Evolutionary conservation across 139 green algal genomes (phyloP), one percentile per base, ranked within the genome.

Genomic region (Micromonas pusilla): DNA sequence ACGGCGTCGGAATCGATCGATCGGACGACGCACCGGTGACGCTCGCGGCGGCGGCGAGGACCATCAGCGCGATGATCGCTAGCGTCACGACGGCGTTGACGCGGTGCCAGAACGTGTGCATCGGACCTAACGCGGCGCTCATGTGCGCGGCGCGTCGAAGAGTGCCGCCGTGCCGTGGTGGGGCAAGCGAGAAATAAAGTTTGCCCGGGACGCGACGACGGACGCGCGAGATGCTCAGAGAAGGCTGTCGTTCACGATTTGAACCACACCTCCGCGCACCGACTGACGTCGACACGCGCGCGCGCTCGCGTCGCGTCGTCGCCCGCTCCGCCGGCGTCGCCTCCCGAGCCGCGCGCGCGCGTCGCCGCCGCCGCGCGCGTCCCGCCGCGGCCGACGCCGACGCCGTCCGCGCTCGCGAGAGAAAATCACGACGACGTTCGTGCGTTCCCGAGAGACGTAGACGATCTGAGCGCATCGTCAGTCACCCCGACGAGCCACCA

Each of bases 41-140:
- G 1, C 33, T 68, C 0, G 76, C 76, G 16, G 54, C 21, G 1
- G 32, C 5, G 0, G n/a, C 33, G 28, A 81, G 6, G 25, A 76
- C 20, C 16, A 21, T 16, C 21, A 81, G 45, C 9, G 28, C 31
- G 39, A n/a, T 57, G 16, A 52, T 13, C 13, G 64, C 65, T 39
- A 81, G 52, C 2, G 76, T 77, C 33, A 39, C 31, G 20, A 81
- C 33, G 36, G 76, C 37, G 30, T 81, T 81, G 28, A 31, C 20
- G 30, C 76, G 76, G 28, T 70, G 30, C 64, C 52, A 60, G 21
- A 76, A 68, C 26, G 65, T 63, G 66, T 81, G 65, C 76, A 81
- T 81, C 19, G 57, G 76, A 26, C n/a, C 3, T 72, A 2, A 39
- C 30, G n/a, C 1, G 1, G n/a, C 23, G n/a, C 26, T 3, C 2